Conservation (phyloP, 106 monocot species). For the Narthecium ossifragum region DNA sequence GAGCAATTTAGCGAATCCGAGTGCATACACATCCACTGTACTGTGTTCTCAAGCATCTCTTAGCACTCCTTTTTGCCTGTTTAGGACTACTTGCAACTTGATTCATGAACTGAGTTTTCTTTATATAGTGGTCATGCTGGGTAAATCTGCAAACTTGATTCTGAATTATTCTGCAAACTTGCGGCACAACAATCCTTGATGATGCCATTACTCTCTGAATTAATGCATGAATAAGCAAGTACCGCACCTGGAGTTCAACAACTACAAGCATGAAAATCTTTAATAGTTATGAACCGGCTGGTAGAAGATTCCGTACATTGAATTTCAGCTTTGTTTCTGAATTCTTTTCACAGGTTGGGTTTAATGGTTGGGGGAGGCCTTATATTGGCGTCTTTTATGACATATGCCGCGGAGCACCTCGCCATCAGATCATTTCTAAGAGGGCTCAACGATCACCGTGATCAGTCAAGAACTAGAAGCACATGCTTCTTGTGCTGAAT, state of each 20-base stretch:
- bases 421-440: constrained; percentile 63
- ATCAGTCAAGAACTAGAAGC: constrained; percentile 41
- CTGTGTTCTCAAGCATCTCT: background rate
- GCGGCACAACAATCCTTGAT: background rate
- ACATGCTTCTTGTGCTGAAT: constrained; percentile 38
- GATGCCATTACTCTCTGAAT: background rate
- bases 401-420: constrained; percentile 79
- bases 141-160: no score
- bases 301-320: no score
- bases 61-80: background rate
- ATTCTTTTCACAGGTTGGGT: constrained; percentile 48
- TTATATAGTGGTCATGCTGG: no score
- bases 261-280: no score
- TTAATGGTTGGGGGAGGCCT: constrained; percentile 76
- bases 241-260: no score
- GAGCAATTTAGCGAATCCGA: background rate
- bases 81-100: background rate
- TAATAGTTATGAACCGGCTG: no score
- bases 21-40: background rate
- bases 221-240: background rate
- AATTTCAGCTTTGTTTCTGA: background rate
- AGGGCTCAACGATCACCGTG: constrained; percentile 55
- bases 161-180: background rate
- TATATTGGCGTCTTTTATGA: constrained; percentile 76
- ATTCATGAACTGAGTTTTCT: background rate